These are phyloP conservation scores for Ambrosia hybrid DNA, from an alignment of 140 eudicot species.

Conservation along the genomic window DNA sequence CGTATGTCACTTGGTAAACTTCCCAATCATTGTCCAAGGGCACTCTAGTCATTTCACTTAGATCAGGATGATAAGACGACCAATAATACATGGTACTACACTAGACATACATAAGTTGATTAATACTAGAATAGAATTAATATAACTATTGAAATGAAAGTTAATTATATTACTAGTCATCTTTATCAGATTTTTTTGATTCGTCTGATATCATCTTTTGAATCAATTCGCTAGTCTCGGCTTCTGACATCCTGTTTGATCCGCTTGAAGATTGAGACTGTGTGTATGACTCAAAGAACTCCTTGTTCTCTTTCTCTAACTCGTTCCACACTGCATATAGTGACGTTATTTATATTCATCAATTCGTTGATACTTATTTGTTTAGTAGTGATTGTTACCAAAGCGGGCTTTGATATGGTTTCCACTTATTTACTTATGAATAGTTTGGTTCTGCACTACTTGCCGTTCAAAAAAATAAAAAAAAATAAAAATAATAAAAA, in stretches of 20 bases:
- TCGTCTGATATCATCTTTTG: slow-evolving; percentile 62
- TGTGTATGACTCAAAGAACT: slow-evolving; percentile 69
- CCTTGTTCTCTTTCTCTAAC: slow-evolving; percentile 83
- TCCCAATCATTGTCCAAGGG: slow-evolving; percentile 19
- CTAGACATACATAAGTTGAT: neutral
- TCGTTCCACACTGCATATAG: slow-evolving; percentile 69
- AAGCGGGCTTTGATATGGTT: neutral
- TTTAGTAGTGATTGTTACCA: neutral
- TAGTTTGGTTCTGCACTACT: neutral
- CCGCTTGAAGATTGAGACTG: slow-evolving; percentile 48
- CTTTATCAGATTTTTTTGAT: slow-evolving; percentile 38
- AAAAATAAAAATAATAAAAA: too few relatives aligned
- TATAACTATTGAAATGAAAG: neutral
- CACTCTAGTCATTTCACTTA: slow-evolving; percentile 20
- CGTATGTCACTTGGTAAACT: slow-evolving; percentile 20
- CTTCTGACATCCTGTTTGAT: slow-evolving; percentile 58
- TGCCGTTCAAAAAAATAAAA: too few relatives aligned
- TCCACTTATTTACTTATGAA: neutral
- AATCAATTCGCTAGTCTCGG: slow-evolving; percentile 63
- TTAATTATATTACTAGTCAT: slow-evolving; percentile 21
- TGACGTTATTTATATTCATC: neutral
- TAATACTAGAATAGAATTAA: neutral
- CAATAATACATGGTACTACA: slow-evolving; percentile 29
- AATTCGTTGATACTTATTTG: too few relatives aligned
- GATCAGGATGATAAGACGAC: slow-evolving; percentile 17